Percentiles rank a stretch among this genome's conserved stretches.
Evolutionary conservation across 2,329 filamentous ascomycete species (phyloP).

Genomic region (Fusarium subglutinans): DNA sequence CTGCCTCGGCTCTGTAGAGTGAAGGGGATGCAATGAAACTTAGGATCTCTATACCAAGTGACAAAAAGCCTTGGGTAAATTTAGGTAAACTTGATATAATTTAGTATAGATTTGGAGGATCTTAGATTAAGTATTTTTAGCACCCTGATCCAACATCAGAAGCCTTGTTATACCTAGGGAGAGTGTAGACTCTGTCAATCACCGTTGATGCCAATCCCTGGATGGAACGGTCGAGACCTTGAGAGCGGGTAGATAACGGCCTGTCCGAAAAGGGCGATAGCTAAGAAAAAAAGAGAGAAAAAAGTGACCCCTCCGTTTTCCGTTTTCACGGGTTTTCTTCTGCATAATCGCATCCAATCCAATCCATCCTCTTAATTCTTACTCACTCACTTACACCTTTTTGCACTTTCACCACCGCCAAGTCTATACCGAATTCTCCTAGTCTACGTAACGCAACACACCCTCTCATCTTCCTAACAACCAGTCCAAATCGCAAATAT

Average conservation of each 20-base stretch:
- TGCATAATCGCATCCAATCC: constrained; percentile 8
- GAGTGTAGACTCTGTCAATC: neutral
- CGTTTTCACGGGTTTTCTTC: constrained; percentile 12
- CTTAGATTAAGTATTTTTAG: too few relatives aligned
- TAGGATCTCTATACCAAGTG: too few relatives aligned
- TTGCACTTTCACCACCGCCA: constrained; percentile 27
- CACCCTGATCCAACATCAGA: too few relatives aligned
- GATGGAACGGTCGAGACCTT: constrained; percentile 35
- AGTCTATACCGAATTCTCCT: constrained; percentile 9
- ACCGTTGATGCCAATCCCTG: neutral
- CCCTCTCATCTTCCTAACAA: neutral
- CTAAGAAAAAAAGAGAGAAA: neutral
- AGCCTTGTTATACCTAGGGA: too few relatives aligned
- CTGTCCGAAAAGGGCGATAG: constrained; percentile 24
- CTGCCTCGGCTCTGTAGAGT: neutral
- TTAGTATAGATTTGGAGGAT: too few relatives aligned
- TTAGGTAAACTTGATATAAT: too few relatives aligned
- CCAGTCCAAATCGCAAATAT: constrained; percentile 40
- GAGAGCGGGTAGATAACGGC: constrained; percentile 31
- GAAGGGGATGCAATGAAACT: too few relatives aligned
- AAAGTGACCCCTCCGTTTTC: constrained; percentile 28
- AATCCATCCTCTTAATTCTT: constrained; percentile 13
- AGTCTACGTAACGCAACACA: constrained; percentile 4
- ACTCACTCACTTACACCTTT: constrained; percentile 13
- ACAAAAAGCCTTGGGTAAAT: too few relatives aligned